A percentile compares a stretch with the other conserved stretches of the same genome.
Evolutionary conservation across 2,329 filamentous ascomycete species (phyloP).

Genomic region (Pyrenophora graminea): DNA sequence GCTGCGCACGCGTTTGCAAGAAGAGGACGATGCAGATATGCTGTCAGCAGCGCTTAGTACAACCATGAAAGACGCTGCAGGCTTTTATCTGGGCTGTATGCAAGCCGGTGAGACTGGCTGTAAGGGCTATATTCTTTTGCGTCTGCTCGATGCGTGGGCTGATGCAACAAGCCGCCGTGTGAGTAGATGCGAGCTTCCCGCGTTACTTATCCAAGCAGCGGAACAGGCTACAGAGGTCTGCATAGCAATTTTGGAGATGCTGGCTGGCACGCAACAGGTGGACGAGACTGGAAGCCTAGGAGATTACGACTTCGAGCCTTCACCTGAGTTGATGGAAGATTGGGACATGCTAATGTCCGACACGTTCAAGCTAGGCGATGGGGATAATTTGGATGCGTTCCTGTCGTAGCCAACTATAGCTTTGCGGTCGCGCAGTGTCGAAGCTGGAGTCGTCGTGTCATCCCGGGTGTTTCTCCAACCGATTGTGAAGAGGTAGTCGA

Average conservation of each 20-base stretch:
- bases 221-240: conserved; percentile 24
- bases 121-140: conserved; percentile 34
- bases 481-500: too few relatives aligned
- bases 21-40: conserved; percentile 30
- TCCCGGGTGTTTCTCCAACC: too few relatives aligned
- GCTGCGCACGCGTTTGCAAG: conserved; percentile 28
- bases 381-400: conserved; percentile 8
- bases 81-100: conserved; percentile 25
- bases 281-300: not conserved
- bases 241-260: conserved; percentile 26
- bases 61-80: conserved; percentile 26
- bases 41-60: conserved; percentile 23
- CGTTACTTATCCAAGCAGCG: conserved; percentile 18
- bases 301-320: conserved; percentile 11
- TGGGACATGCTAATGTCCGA: conserved; percentile 26
- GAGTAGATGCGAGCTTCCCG: conserved; percentile 16
- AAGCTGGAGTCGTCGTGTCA: too few relatives aligned
- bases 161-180: conserved; percentile 23
- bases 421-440: not conserved
- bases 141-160: conserved; percentile 26
- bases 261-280: conserved; percentile 11
- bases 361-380: conserved; percentile 16
- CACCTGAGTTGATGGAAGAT: conserved; percentile 20
- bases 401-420: not conserved
- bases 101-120: conserved; percentile 38